Conservation (phyloP, 2,329 filamentous ascomycete species). For the Aureobasidium namibiae region DNA sequence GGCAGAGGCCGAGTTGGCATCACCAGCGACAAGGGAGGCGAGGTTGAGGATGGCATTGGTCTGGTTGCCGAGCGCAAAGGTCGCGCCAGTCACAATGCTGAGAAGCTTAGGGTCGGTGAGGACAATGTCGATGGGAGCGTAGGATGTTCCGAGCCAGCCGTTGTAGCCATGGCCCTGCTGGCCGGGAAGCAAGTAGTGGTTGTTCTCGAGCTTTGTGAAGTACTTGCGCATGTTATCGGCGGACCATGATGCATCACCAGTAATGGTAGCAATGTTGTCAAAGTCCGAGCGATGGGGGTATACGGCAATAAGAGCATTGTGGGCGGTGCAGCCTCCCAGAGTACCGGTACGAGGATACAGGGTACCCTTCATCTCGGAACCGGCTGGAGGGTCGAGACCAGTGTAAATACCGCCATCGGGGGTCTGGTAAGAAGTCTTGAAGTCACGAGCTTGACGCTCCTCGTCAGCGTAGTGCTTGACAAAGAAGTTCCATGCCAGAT, state of each 20-base stretch:
- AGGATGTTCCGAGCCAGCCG: constrained; percentile 49
- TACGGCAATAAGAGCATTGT: constrained; percentile 53
- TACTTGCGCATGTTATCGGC: constrained; percentile 51
- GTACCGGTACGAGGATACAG: constrained; percentile 51
- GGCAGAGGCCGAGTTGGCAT: constrained; percentile 37
- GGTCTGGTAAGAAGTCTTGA: constrained; percentile 51
- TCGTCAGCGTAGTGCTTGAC: constrained; percentile 53
- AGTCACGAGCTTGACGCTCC: constrained; percentile 45
- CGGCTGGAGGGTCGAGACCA: constrained; percentile 45
- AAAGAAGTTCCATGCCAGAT: constrained; percentile 55
- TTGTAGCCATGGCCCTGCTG: constrained; percentile 45
- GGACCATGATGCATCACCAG: constrained; percentile 53
- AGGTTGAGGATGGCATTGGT: constrained; percentile 2
- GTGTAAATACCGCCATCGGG: constrained; percentile 44
- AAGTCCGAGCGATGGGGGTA: constrained; percentile 39
- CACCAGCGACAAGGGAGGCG: constrained; percentile 15
- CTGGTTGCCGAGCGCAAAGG: constrained; percentile 31
- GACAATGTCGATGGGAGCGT: constrained; percentile 35
- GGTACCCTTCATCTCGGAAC: constrained; percentile 45
- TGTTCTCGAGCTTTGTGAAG: constrained; percentile 43
- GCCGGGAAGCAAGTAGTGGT: background rate
- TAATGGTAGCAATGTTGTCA: constrained; percentile 48
- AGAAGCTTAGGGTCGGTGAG: constrained; percentile 46
- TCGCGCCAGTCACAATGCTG: constrained; percentile 36
- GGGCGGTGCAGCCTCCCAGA: constrained; percentile 51